phyloP scores from a whole-genome alignment of 2,329 filamentous ascomycete genomes.

The Talaromyces piceae region DNA sequence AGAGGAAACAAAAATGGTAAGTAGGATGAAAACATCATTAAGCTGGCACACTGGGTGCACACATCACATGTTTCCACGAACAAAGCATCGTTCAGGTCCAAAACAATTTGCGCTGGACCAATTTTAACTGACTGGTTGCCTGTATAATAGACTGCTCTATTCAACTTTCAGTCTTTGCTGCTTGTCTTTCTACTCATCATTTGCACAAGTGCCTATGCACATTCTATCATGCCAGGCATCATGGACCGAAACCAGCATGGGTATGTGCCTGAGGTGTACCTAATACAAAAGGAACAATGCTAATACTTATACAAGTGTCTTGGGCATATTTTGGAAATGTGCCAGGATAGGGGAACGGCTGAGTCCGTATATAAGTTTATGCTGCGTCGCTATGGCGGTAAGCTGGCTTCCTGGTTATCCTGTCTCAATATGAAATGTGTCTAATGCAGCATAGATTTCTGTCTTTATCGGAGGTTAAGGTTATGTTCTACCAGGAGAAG shows the following conservation, averaged over 20 bases:
- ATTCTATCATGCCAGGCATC: conserved; percentile 79
- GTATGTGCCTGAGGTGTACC: conserved; percentile 42
- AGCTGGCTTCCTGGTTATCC: conserved; percentile 23
- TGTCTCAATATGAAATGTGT: neutral
- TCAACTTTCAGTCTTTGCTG: conserved; percentile 97
- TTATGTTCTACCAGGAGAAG: neutral
- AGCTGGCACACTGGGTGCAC: no score
- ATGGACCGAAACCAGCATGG: conserved; percentile 91
- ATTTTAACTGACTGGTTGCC: neutral
- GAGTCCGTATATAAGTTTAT: conserved; percentile 91
- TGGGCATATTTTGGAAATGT: conserved; percentile 92
- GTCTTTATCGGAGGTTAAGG: conserved; percentile 31
- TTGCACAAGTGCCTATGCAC: conserved; percentile 90
- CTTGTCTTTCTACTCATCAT: conserved; percentile 91
- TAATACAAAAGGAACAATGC: neutral
- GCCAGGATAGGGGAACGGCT: conserved; percentile 86
- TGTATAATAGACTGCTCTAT: conserved; percentile 70
- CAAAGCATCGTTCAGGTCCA: neutral
- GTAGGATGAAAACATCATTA: neutral
- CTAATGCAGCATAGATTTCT: conserved; percentile 20
- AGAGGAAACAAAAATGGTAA: neutral
- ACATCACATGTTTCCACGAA: no score
- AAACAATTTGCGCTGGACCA: neutral
- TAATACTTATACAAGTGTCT: conserved; percentile 44
- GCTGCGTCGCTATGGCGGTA: conserved; percentile 91